A percentile compares a stretch with the other conserved stretches of the same genome.
Conservation (phyloP, 257 asterid genomes). For the Lantana camara region DNA sequence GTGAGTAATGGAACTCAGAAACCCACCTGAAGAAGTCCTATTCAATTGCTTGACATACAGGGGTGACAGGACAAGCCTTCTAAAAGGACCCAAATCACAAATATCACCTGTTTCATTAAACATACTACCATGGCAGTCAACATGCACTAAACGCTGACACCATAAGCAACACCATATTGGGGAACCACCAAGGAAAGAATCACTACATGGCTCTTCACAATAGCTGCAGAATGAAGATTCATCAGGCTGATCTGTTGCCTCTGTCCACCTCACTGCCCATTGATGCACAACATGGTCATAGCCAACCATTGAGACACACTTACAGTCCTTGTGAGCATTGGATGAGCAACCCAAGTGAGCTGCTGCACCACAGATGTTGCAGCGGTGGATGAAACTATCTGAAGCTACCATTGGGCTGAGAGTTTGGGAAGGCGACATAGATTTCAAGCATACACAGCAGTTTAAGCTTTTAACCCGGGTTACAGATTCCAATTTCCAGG, state of each 20-base stretch:
- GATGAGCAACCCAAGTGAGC: constrained; percentile 88
- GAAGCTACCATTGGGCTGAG: constrained; percentile 67
- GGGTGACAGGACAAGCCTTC: constrained; percentile 90
- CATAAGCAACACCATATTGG: constrained; percentile 99
- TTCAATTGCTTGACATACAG: constrained; percentile 68
- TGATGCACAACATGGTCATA: constrained; percentile 77
- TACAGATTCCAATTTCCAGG: constrained; percentile 80
- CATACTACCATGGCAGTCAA: constrained; percentile 89
- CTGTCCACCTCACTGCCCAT: constrained; percentile 97
- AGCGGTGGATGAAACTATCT: constrained; percentile 74
- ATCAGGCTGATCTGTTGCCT: constrained; percentile 83
- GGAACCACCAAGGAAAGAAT: constrained; percentile 93
- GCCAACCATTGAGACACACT: constrained; percentile 84
- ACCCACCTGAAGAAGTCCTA: constrained; percentile 65
- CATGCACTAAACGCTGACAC: constrained; percentile 98
- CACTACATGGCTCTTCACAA: constrained; percentile 97
- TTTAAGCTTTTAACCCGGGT: constrained; percentile 81
- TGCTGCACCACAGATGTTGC: constrained; percentile 86
- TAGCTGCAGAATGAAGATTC: constrained; percentile 91
- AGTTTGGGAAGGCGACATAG: constrained; percentile 82
- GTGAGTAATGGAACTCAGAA: constrained; percentile 86
- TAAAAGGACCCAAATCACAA: constrained; percentile 90
- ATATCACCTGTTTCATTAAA: constrained; percentile 81
- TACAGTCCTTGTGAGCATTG: constrained; percentile 86
- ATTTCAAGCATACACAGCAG: constrained; percentile 86